phyloP scores from a whole-genome alignment of 78 protist genomes.

The Dictyostelium discoideum region dicty_2.7 NC_007088.5:8247501-8248000 shows the following conservation, averaged over 20 bases:
- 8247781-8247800: too few species aligned
- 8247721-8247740: too few species aligned
- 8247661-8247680: too few species aligned
- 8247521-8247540: neutral
- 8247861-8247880: neutral
- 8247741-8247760: too few species aligned
- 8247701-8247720: too few species aligned
- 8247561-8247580: neutral
- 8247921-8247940: neutral
- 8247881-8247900: neutral
- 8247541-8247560: neutral
- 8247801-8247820: too few species aligned
- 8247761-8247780: too few species aligned
- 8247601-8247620: neutral
- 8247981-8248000: neutral
- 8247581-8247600: neutral
- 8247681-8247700: too few species aligned
- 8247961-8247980: neutral
- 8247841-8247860: too few species aligned
- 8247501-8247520: neutral
- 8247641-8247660: neutral
- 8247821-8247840: too few species aligned
- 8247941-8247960: neutral
- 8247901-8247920: neutral
- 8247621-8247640: neutral